phyloP scores from a whole-genome alignment of 495 filamentous ascomycete genomes.

The Neurospora discreta region DNA sequence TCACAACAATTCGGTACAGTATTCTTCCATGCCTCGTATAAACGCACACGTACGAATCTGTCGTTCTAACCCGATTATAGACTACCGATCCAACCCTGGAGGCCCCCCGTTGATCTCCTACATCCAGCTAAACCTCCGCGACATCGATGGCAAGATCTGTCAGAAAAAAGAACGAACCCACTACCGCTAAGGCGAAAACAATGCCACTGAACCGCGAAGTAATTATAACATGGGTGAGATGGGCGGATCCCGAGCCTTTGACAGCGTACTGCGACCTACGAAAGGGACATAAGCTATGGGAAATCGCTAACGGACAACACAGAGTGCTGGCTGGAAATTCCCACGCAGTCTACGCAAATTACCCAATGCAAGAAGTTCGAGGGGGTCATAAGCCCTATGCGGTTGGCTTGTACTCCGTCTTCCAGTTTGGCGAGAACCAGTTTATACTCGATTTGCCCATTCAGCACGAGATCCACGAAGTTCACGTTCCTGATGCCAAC shows the following conservation, averaged over 20 bases:
- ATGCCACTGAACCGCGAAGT: too few species aligned
- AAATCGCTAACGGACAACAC: conserved; percentile 6
- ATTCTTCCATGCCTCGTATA: too few species aligned
- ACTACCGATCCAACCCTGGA: background rate
- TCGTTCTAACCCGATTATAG: background rate
- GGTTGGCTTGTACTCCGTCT: background rate
- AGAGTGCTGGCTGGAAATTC: conserved; percentile 25
- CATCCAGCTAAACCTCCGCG: background rate
- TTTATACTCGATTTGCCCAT: background rate
- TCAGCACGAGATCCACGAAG: background rate
- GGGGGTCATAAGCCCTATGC: background rate
- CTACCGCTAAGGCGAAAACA: background rate
- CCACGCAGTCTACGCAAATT: background rate
- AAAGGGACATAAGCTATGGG: too few species aligned
- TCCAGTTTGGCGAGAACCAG: background rate
- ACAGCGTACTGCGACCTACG: background rate
- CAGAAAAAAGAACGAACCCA: background rate
- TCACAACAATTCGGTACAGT: background rate
- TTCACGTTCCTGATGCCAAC: background rate
- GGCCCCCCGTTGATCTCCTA: background rate
- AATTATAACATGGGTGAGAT: too few species aligned
- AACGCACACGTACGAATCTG: background rate
- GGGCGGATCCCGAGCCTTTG: background rate
- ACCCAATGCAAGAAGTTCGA: background rate
- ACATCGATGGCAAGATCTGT: background rate